phyloP scores from a whole-genome alignment of 2,329 filamentous ascomycete species.

The Fusarium gaditjirri region DNA sequence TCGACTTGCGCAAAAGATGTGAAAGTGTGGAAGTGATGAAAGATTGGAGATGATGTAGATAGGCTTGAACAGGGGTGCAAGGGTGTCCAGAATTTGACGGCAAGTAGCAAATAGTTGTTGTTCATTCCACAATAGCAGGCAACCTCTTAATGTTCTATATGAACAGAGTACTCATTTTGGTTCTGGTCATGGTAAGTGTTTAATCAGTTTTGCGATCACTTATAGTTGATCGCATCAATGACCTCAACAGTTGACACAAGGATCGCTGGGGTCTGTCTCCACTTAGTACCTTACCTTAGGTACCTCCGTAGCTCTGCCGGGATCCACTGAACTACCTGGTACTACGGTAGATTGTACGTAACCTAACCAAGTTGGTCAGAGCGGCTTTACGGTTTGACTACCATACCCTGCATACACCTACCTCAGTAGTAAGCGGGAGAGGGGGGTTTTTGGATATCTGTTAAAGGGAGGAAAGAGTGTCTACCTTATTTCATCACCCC shows the following conservation, averaged over 20 bases:
- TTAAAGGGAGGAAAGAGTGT: too few relatives aligned
- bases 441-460: too few relatives aligned
- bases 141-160: too few relatives aligned
- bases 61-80: not conserved
- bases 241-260: conserved; percentile 34
- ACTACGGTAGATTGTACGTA: too few relatives aligned
- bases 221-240: conserved; percentile 27
- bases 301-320: too few relatives aligned
- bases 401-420: too few relatives aligned
- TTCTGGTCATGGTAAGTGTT: not conserved
- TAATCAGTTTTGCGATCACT: not conserved
- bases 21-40: not conserved
- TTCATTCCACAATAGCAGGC: conserved; percentile 5
- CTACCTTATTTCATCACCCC: too few relatives aligned
- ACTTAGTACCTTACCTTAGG: not conserved
- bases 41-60: not conserved
- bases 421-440: too few relatives aligned
- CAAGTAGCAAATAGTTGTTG: not conserved
- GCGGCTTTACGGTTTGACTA: not conserved
- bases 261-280: conserved; percentile 26
- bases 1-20: not conserved
- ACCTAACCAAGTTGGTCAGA: not conserved
- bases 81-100: not conserved
- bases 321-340: not conserved
- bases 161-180: not conserved